Base-by-base conservation (phyloP, 306 rosid species). In the Cicer judaicum region DNA sequence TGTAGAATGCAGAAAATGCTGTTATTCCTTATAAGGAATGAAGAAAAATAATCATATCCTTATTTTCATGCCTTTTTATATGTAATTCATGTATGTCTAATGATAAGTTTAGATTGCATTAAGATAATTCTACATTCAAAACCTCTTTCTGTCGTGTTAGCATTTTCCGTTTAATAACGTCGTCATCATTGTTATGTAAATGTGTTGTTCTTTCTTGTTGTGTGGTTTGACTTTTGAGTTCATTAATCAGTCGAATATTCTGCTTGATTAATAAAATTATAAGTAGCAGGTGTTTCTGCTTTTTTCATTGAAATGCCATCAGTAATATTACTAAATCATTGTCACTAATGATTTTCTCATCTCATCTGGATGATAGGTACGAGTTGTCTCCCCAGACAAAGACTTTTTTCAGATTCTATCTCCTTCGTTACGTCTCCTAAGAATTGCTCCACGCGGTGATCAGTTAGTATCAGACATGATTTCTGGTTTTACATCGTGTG, bases 341-440 rank as follows among this genome's bases (percentile, higher is more conserved):
- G n/a, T 71, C 24, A 72, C 57, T 71, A 34, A 67, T 81, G 74
- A 47, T 77, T 82, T 73, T 67, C 16, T 67, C 61, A 44, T 67
- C 16, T 67, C 61, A 44, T 64, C 38, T 77, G 80, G 68, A 66
- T 77, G 65, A 79, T 77, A 93, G 98, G 98, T 94, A 65, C 91
- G 97, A 41, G 96, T 94, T 72, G 98, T 94, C 70, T 94, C 98
- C 82, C 98, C 98, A 2, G 98, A 94, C 86, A 94, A 94, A 78
- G 98, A 94, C 72, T 94, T 94, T 70, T 93, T 93, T 36, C 98
- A 93, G 88, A 89, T 93, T 68, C 73, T 93, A 64, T 89, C 94
- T 79, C 94, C 97, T 84, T 93, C 98, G 1, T 80, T 93, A 59
- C 97, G 98, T 50, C 97, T 93, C 80, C 89, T 91, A 29, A 85